Evolutionary conservation across 2,329 filamentous ascomycete species (phyloP).

Genomic region (Neonectria faginata): DNA sequence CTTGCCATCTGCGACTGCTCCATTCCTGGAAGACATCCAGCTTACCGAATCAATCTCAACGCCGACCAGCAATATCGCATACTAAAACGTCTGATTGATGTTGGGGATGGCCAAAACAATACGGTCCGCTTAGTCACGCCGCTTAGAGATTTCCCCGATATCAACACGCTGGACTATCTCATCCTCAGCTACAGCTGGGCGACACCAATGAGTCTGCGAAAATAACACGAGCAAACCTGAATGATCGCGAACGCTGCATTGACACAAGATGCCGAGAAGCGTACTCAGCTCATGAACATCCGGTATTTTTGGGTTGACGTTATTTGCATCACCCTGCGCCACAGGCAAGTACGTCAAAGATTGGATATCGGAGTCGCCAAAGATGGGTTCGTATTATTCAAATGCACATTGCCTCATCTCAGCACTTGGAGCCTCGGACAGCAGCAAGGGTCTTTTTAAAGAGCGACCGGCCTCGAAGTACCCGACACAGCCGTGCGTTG

Average conservation of each 20-base stretch:
- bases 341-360: conserved; percentile 11
- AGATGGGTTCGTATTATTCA: conserved; percentile 26
- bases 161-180: not conserved
- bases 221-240: not conserved
- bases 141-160: no score
- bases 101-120: not conserved
- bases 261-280: not conserved
- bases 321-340: not conserved
- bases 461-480: conserved; percentile 2
- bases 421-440: conserved; percentile 15
- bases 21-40: no score
- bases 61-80: not conserved
- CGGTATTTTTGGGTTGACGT: not conserved
- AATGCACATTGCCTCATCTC: conserved; percentile 26
- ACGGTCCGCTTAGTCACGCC: no score
- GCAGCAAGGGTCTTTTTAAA: conserved; percentile 15
- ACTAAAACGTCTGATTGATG: not conserved
- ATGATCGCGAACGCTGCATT: not conserved
- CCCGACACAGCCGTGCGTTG: not conserved
- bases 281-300: not conserved
- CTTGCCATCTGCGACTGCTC: not conserved
- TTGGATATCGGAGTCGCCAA: conserved; percentile 18
- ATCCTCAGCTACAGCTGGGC: conserved; percentile 10
- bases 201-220: not conserved
- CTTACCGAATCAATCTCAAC: no score